Conservation (phyloP, 768 basidiomycete genomes). For the Naematelia aurantialba region DNA sequence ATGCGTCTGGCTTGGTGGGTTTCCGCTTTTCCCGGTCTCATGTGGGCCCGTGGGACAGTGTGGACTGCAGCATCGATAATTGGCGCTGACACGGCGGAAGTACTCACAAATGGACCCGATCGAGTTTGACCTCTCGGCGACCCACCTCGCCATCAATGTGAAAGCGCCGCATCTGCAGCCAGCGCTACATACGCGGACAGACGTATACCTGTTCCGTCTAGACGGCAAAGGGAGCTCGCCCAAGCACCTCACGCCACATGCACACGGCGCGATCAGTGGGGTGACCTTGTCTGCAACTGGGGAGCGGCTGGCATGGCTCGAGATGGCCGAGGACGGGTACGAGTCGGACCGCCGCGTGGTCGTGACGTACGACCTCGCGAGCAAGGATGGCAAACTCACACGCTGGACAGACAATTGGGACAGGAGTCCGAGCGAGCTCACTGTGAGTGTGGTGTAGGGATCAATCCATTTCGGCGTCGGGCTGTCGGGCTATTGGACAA, state of each 20-base stretch:
- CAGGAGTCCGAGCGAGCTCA: conserved; percentile 63
- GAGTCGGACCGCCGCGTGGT: conserved; percentile 74
- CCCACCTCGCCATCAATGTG: conserved; percentile 73
- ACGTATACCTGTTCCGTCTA: conserved; percentile 55
- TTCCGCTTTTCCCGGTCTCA: no score
- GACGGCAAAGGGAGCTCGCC: conserved; percentile 55
- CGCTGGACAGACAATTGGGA: conserved; percentile 77
- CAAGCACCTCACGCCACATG: conserved; percentile 71
- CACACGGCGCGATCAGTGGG: conserved; percentile 75
- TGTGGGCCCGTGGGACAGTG: background rate
- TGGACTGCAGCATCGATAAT: no score
- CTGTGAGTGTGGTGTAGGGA: conserved; percentile 53
- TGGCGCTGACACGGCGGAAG: no score
- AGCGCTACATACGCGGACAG: conserved; percentile 85
- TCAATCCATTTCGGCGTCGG: no score
- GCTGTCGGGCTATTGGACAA: no score
- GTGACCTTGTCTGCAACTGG: conserved; percentile 67
- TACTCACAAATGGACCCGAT: conserved; percentile 64
- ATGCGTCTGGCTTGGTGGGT: conserved; percentile 24
- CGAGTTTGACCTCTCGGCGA: conserved; percentile 52
- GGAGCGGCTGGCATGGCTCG: conserved; percentile 77
- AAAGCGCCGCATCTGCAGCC: conserved; percentile 74
- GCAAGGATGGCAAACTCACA: conserved; percentile 61
- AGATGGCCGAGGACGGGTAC: conserved; percentile 81
- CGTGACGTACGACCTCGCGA: conserved; percentile 71